Evolutionary conservation across 2,329 filamentous ascomycete genomes (phyloP), one percentile per base, ranked within the genome.

Genomic region (Alternaria brassicae): DNA sequence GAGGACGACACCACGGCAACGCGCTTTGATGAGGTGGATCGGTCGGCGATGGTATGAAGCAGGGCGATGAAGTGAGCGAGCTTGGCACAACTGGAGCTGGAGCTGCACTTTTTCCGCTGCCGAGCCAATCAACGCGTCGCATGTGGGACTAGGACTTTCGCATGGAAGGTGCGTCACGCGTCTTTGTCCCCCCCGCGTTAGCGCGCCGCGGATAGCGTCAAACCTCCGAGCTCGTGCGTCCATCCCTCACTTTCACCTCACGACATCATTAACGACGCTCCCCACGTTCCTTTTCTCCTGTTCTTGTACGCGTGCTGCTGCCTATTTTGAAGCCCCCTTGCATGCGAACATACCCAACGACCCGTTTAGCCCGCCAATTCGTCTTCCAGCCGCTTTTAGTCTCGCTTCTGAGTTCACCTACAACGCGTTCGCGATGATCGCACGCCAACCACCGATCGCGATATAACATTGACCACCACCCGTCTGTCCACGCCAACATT

Each of bases 401-500:
- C 60, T 60, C 56, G 63, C 59, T 68, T 54, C 55, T 56, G 62
- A 55, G 61, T 66, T 64, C 64, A 61, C 57, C 47, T 44, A 59
- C 54, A 63, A 75, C 74, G 74, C 73, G 74, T 72, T 61, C 67
- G 73, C 72, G 70, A 77, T 76, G 72, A 71, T 67, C 65, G 63
- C 63, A 68, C 65, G 70, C 73, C 75, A 77, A 68, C 74, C 73
- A 74, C 72, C 69, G 59, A 70, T 71, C 70, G 68, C 69, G 63
- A 68, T 69, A 63, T 56, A 63, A 58, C 67, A 69, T 66, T 70
- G 65, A 73, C 66, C 65, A 68, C 65, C 47, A 59, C 62, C 59
- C 65, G 67, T 69, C 60, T 62, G 60, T 62, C 58, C 56, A 51
- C 66, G 60, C 60, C 67, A 32, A 58, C 58, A 45, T 54, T 56